These are phyloP conservation scores for Oxyria digyna DNA, from an alignment of 148 eudicot genomes.

Conservation along the genomic window DNA sequence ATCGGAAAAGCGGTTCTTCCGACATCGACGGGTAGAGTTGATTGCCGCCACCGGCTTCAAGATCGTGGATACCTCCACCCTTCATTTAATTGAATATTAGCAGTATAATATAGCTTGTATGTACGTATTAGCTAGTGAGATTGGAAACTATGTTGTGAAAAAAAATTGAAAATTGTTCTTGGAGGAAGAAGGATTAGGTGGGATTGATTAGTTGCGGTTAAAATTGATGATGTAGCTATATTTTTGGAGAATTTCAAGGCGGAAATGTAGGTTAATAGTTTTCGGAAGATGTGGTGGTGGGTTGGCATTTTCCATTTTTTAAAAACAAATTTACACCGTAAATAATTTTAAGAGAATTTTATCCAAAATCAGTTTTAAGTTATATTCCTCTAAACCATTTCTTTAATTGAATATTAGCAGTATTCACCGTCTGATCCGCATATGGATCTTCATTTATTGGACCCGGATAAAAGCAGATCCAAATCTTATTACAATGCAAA, in stretches of 20 bases:
- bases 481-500: too few species aligned
- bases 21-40: conserved; percentile 35
- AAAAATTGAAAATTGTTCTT: background rate
- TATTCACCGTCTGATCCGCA: too few species aligned
- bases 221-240: background rate
- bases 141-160: background rate
- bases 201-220: background rate
- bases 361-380: too few species aligned
- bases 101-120: too few species aligned
- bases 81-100: background rate
- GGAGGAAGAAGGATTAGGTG: background rate
- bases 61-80: background rate
- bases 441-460: too few species aligned
- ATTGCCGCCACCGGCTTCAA: conserved; percentile 9
- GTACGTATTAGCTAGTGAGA: background rate
- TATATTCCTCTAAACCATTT: too few species aligned
- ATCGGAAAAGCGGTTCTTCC: conserved; percentile 35
- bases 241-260: background rate
- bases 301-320: background rate
- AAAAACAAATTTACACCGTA: too few species aligned
- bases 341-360: too few species aligned
- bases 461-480: too few species aligned
- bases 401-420: too few species aligned
- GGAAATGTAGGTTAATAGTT: background rate
- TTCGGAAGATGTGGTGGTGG: background rate